Evolutionary conservation across 129 eudicot genomes (phyloP).

Genomic region (Helianthus tuberosus): DNA sequence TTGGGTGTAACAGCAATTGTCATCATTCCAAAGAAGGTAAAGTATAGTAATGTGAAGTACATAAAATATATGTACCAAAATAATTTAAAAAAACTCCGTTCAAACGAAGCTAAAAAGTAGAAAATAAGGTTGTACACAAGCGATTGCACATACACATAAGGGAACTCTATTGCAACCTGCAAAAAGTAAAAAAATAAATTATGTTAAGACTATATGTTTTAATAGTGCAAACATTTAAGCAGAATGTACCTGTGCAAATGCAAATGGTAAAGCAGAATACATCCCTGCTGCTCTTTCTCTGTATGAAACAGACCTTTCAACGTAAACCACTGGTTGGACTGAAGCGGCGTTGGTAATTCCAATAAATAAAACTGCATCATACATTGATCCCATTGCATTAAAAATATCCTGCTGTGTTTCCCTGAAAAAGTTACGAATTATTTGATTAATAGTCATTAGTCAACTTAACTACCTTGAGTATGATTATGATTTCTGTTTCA

Average conservation of each 20-base stretch:
- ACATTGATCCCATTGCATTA: constrained; percentile 96
- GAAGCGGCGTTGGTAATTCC: constrained; percentile 88
- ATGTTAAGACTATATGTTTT: too few species aligned
- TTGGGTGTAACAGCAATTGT: constrained; percentile 80
- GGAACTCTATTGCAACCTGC: constrained; percentile 86
- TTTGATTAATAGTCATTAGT: too few species aligned
- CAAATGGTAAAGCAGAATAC: constrained; percentile 92
- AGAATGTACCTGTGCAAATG: constrained; percentile 74
- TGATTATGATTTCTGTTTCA: too few species aligned
- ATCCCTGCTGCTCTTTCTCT: constrained; percentile 91
- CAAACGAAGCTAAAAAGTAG: constrained; percentile 83
- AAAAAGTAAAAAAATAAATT: too few species aligned
- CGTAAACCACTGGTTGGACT: constrained; percentile 84
- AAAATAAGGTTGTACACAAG: constrained; percentile 69
- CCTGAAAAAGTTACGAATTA: too few species aligned
- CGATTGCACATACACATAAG: constrained; percentile 76
- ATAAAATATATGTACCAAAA: constrained; percentile 80
- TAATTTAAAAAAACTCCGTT: constrained; percentile 57
- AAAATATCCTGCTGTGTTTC: constrained; percentile 81
- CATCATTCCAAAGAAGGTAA: constrained; percentile 95
- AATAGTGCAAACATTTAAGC: not conserved
- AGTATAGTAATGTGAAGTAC: constrained; percentile 82
- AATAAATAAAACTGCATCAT: constrained; percentile 82
- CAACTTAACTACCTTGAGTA: too few species aligned
- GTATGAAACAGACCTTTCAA: constrained; percentile 83